A percentile compares a stretch with the other conserved stretches of the same genome.
Conservation (phyloP, 352 stramenopile species). For the Plasmopara muralis region DNA sequence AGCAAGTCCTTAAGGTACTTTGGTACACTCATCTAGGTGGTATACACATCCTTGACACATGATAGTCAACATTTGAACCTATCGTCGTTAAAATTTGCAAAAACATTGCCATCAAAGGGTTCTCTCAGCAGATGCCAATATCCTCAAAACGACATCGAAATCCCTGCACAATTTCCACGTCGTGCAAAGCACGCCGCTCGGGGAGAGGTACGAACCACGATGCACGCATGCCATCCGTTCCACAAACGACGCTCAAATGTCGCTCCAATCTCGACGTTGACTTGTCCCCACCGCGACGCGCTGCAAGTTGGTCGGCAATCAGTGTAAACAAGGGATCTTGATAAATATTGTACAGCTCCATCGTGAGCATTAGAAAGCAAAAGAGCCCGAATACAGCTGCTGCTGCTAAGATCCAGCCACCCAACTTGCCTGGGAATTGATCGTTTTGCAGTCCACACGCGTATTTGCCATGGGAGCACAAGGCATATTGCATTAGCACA, state of each 20-base stretch:
- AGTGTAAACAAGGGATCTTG: constrained; percentile 42
- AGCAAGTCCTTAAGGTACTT: too few species aligned
- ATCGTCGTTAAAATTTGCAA: too few species aligned
- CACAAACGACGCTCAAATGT: constrained; percentile 71
- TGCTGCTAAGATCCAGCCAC: constrained; percentile 57
- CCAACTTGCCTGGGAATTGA: constrained; percentile 53
- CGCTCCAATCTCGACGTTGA: constrained; percentile 53
- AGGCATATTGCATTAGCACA: constrained; percentile 40
- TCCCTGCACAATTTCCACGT: constrained; percentile 59
- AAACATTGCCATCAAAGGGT: too few species aligned
- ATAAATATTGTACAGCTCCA: constrained; percentile 78
- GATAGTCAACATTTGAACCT: too few species aligned
- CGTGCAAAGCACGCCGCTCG: constrained; percentile 35
- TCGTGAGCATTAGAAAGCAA: constrained; percentile 63
- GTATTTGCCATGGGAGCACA: constrained; percentile 33
- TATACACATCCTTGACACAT: too few species aligned
- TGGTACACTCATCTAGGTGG: too few species aligned
- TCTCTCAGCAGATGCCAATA: too few species aligned
- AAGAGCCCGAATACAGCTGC: constrained; percentile 71
- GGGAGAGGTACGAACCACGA: constrained; percentile 61
- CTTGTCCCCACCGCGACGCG: constrained; percentile 49
- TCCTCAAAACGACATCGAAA: constrained; percentile 27
- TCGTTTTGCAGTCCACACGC: constrained; percentile 58
- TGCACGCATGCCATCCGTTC: constrained; percentile 54
- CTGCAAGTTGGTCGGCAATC: constrained; percentile 53